phyloP scores from a whole-genome alignment of 2,329 filamentous ascomycete genomes.

The Aspergillus sp. region DNA sequence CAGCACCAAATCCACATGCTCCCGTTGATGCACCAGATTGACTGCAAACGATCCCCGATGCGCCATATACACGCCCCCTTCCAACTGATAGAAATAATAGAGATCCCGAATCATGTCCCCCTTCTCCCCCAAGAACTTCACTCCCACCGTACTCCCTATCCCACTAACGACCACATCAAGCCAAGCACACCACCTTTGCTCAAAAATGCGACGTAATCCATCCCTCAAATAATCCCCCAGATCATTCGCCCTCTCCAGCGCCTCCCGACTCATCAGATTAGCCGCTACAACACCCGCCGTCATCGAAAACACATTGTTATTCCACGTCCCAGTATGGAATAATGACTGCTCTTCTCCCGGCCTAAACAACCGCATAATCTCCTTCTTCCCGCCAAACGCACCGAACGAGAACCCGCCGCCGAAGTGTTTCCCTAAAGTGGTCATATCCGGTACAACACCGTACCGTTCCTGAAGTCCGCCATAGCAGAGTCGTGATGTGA shows the following conservation, averaged over 20 bases:
- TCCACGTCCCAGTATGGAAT: constrained; percentile 65
- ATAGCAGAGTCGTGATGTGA: constrained; percentile 62
- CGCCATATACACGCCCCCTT: not conserved
- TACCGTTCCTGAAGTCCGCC: constrained; percentile 51
- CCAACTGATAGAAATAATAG: not conserved
- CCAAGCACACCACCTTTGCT: not conserved
- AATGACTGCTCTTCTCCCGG: constrained; percentile 44
- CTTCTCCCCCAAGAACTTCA: not conserved
- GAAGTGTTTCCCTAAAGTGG: constrained; percentile 66
- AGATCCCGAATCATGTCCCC: not conserved
- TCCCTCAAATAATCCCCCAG: constrained; percentile 28
- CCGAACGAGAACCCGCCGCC: constrained; percentile 68
- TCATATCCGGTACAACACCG: constrained; percentile 60
- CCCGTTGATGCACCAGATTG: not conserved
- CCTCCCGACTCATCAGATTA: constrained; percentile 22
- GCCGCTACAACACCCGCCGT: constrained; percentile 51
- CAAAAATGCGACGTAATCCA: constrained; percentile 9
- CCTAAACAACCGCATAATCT: constrained; percentile 62
- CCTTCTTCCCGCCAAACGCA: constrained; percentile 62
- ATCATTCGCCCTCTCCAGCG: constrained; percentile 26
- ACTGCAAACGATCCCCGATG: not conserved
- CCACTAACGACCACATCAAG: not conserved
- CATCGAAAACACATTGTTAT: constrained; percentile 67
- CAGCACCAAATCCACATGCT: not conserved
- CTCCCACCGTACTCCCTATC: not conserved